Conservation (phyloP, 2,329 filamentous ascomycete genomes). For the Cryphonectria carpinicola region DNA sequence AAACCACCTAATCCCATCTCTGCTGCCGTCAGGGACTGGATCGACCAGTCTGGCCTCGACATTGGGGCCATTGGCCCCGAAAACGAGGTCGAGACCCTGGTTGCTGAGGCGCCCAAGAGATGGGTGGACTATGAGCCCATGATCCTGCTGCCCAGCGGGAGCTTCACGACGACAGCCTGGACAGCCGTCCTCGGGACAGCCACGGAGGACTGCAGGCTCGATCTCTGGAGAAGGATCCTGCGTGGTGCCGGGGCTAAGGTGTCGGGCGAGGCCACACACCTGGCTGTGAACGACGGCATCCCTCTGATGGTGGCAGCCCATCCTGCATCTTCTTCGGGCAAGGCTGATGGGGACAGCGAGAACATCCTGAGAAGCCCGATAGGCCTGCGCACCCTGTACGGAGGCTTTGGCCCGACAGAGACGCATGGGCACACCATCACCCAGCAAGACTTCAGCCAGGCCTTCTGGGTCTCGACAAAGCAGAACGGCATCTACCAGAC, state of each 20-base stretch:
- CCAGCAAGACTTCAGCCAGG: slow-evolving; percentile 60
- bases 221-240: slow-evolving; percentile 57
- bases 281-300: slow-evolving; percentile 66
- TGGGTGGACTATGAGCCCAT: slow-evolving; percentile 66
- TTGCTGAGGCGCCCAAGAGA: slow-evolving; percentile 54
- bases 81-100: slow-evolving; percentile 35
- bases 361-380: slow-evolving; percentile 77
- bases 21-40: slow-evolving; percentile 42
- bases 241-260: slow-evolving; percentile 47
- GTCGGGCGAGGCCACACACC: slow-evolving; percentile 53
- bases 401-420: slow-evolving; percentile 69
- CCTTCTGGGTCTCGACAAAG: slow-evolving; percentile 78
- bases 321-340: background rate
- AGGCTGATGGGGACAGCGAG: slow-evolving; percentile 42
- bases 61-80: slow-evolving; percentile 13
- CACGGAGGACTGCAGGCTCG: slow-evolving; percentile 32
- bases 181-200: slow-evolving; percentile 38
- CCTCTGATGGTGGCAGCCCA: slow-evolving; percentile 45
- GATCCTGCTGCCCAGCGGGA: slow-evolving; percentile 62
- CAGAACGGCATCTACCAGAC: slow-evolving; percentile 82
- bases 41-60: slow-evolving; percentile 27
- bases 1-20: slow-evolving; percentile 44
- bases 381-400: slow-evolving; percentile 70
- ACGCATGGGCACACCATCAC: slow-evolving; percentile 35
- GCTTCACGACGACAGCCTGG: slow-evolving; percentile 54